A percentile compares a stretch with the other conserved stretches of the same genome.
These are phyloP conservation scores for Cyclocybe cylindracea DNA, from an alignment of 768 basidiomycete genomes.

Conservation along the genomic window DNA sequence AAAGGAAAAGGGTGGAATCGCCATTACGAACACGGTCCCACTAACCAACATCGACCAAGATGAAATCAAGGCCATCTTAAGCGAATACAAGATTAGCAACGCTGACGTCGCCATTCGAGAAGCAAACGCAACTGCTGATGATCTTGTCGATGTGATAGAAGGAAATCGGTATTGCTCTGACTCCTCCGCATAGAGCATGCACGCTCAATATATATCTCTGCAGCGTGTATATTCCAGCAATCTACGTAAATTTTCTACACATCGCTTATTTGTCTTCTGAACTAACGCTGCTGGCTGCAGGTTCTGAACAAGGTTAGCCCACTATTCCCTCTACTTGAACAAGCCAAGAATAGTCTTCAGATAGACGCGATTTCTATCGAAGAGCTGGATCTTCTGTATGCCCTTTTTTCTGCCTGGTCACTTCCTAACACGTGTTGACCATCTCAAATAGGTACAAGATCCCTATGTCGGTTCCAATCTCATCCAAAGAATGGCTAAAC, in stretches of 20 bases:
- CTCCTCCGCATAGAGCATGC: not conserved
- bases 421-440: not conserved
- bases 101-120: slow-evolving; percentile 92
- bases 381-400: slow-evolving; percentile 88
- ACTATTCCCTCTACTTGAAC: slow-evolving; percentile 2
- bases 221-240: slow-evolving; percentile 90
- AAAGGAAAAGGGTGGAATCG: slow-evolving; percentile 91
- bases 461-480: slow-evolving; percentile 92
- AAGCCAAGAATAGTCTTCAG: slow-evolving; percentile 33
- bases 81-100: slow-evolving; percentile 90
- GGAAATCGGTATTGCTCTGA: slow-evolving; percentile 72
- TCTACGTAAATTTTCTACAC: slow-evolving; percentile 66
- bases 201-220: slow-evolving; percentile 2
- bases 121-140: slow-evolving; percentile 89
- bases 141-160: slow-evolving; percentile 96
- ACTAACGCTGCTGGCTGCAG: slow-evolving; percentile 30
- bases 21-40: slow-evolving; percentile 96
- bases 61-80: slow-evolving; percentile 92
- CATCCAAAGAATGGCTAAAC: slow-evolving; percentile 94
- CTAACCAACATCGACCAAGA: slow-evolving; percentile 94
- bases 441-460: slow-evolving; percentile 71
- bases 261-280: not conserved
- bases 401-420: slow-evolving; percentile 10
- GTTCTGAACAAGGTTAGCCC: slow-evolving; percentile 77
- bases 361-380: slow-evolving; percentile 99